A percentile compares a stretch with the other conserved stretches of the same genome.
Conservation (phyloP, 2,329 filamentous ascomycete genomes). For the Lanzia echinophila region DNA sequence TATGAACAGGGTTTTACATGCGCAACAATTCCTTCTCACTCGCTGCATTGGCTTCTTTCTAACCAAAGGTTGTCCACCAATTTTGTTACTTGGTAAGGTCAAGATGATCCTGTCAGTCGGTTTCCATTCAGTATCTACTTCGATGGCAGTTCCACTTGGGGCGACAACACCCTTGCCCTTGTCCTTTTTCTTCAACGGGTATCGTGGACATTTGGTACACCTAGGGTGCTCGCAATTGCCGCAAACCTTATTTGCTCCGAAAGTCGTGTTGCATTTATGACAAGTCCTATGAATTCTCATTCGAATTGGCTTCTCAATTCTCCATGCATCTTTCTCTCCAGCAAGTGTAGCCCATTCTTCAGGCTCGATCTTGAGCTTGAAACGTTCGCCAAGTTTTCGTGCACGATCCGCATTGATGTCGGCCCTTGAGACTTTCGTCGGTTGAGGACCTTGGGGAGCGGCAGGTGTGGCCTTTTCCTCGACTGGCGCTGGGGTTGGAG, state of each 20-base stretch:
- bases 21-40: constrained; percentile 69
- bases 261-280: constrained; percentile 71
- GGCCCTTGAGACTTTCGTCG: constrained; percentile 21
- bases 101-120: constrained; percentile 44
- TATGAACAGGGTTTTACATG: constrained; percentile 59
- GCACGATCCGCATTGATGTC: constrained; percentile 29
- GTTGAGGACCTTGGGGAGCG: constrained; percentile 8
- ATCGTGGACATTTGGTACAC: constrained; percentile 73
- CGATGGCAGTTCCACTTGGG: constrained; percentile 35
- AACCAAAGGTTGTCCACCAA: constrained; percentile 63
- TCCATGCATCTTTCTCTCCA: constrained; percentile 30
- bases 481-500: constrained; percentile 3
- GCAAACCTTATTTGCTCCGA: constrained; percentile 68
- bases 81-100: constrained; percentile 53
- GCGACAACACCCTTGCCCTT: constrained; percentile 45
- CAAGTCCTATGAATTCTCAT: constrained; percentile 75
- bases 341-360: constrained; percentile 23
- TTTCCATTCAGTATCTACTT: constrained; percentile 19
- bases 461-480: constrained; percentile 7
- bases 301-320: constrained; percentile 68
- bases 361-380: constrained; percentile 32
- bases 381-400: constrained; percentile 32
- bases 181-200: constrained; percentile 51
- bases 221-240: constrained; percentile 69
- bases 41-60: constrained; percentile 67